Conservation (phyloP, 257 asterid species). For the Penstemon eatonii region DNA sequence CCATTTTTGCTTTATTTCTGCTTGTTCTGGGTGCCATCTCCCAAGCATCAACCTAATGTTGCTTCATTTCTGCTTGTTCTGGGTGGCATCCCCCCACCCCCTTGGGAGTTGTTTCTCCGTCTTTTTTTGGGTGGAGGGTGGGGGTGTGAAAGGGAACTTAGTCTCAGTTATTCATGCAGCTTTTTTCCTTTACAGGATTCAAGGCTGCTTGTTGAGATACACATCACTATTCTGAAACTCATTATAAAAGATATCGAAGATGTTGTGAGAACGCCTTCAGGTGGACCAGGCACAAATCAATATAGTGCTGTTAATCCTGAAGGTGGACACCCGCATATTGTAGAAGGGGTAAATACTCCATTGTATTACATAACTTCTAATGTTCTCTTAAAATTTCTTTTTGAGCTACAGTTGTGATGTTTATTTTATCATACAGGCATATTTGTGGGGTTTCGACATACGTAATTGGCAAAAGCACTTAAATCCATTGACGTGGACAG, state of each 20-base stretch:
- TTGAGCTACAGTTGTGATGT: conserved; percentile 22
- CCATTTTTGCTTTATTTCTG: not conserved
- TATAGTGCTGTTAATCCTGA: conserved; percentile 92
- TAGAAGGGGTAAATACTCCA: conserved; percentile 82
- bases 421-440: conserved; percentile 62
- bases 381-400: not conserved
- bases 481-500: conserved; percentile 92
- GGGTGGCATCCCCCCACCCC: not conserved
- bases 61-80: not conserved
- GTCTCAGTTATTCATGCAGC: conserved; percentile 23
- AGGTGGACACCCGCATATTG: conserved; percentile 98
- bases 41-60: not conserved
- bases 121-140: not conserved
- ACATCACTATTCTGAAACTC: conserved; percentile 69
- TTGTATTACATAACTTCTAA: conserved; percentile 3
- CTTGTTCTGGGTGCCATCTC: conserved; percentile 2
- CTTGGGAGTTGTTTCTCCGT: not conserved
- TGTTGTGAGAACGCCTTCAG: conserved; percentile 89
- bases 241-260: conserved; percentile 95
- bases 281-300: conserved; percentile 99
- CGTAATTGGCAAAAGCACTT: conserved; percentile 89
- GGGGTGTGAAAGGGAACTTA: not conserved
- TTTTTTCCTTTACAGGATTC: conserved; percentile 64
- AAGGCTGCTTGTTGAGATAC: conserved; percentile 87
- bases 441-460: conserved; percentile 92